A percentile compares a stretch with the other conserved stretches of the same genome.
Conservation (phyloP, 1,284 basidiomycete species). For the Lentinula novae-zelandiae region DNA sequence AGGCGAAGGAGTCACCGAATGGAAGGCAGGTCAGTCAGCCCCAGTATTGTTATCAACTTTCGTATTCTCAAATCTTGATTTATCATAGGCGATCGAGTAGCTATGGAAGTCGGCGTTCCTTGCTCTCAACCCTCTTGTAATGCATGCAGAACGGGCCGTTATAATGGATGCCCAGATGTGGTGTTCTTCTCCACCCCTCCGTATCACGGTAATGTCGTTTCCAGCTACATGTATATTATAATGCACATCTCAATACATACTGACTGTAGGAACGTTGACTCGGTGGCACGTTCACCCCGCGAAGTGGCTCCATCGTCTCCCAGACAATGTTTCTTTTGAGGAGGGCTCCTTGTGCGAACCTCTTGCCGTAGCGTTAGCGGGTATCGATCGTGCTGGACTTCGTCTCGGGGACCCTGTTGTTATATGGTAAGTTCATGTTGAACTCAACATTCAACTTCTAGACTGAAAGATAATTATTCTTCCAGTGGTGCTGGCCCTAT, state of each 20-base stretch:
- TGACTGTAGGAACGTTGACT: conserved; percentile 46
- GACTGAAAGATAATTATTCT: conserved; percentile 1
- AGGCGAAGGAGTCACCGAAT: conserved; percentile 57
- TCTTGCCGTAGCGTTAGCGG: conserved; percentile 58
- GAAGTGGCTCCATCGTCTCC: conserved; percentile 60
- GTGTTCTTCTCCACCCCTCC: conserved; percentile 69
- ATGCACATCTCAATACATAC: background rate
- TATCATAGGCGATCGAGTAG: conserved; percentile 53
- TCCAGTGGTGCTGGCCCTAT: conserved; percentile 79
- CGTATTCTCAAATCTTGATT: background rate
- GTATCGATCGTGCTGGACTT: conserved; percentile 56
- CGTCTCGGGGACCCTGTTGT: conserved; percentile 57
- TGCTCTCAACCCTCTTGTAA: conserved; percentile 58
- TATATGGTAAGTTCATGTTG: conserved; percentile 40
- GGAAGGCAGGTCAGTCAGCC: conserved; percentile 44
- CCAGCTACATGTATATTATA: background rate
- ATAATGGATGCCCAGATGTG: conserved; percentile 59
- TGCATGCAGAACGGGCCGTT: conserved; percentile 53
- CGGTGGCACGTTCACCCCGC: conserved; percentile 62
- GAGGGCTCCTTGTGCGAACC: conserved; percentile 65
- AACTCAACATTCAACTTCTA: background rate
- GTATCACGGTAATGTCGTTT: conserved; percentile 43
- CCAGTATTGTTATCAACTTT: background rate
- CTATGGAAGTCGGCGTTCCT: conserved; percentile 61
- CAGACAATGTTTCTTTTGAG: conserved; percentile 55